Conservation (phyloP, 2,329 filamentous ascomycete genomes). For the Apiospora aurea region DNA sequence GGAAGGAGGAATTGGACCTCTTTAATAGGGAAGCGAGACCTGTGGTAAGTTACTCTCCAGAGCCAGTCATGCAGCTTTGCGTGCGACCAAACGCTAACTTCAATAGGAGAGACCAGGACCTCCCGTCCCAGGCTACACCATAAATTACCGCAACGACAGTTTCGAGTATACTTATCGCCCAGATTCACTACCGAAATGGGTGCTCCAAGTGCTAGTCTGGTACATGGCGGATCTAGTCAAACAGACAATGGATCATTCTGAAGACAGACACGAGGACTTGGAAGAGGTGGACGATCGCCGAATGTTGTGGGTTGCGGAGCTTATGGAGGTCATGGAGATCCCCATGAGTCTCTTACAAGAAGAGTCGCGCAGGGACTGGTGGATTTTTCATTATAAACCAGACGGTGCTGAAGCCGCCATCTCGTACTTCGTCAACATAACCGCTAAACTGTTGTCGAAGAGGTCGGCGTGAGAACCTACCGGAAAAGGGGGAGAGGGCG, state of each 20-base stretch:
- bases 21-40: neutral
- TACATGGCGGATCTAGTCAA: neutral
- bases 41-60: too few species aligned
- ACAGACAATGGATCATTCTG: neutral
- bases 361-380: too few species aligned
- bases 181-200: neutral
- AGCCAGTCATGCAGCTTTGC: too few species aligned
- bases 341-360: neutral
- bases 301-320: neutral
- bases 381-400: too few species aligned
- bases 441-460: neutral
- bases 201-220: neutral
- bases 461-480: neutral
- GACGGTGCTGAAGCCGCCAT: too few species aligned
- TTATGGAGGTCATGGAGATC: neutral
- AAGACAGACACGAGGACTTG: neutral
- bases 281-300: neutral
- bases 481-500: neutral
- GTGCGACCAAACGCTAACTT: too few species aligned
- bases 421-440: neutral
- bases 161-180: neutral
- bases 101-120: too few species aligned
- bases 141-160: neutral
- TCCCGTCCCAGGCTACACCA: neutral
- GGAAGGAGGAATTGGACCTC: neutral